Conservation (phyloP, 2,329 filamentous ascomycete species). For the Colletotrichum sp. region DNA sequence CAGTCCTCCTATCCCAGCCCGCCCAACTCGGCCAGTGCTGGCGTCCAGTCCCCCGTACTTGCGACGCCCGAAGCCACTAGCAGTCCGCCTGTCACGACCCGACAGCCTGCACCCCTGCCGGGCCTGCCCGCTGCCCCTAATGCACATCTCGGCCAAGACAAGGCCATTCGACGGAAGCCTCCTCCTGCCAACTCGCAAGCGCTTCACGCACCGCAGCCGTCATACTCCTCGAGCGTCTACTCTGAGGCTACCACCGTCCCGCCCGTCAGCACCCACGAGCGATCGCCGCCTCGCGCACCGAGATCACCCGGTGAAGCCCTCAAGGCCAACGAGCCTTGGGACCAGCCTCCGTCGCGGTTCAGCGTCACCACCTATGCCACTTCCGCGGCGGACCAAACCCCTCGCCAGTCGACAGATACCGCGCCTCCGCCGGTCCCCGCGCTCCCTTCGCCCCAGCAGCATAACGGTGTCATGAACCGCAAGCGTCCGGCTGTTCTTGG, state of each 20-base stretch:
- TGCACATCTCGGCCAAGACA: conserved; percentile 23
- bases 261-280: conserved; percentile 26
- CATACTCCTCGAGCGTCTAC: conserved; percentile 34
- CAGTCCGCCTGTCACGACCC: not conserved
- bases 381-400: conserved; percentile 45
- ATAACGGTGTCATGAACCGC: conserved; percentile 43
- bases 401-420: conserved; percentile 39
- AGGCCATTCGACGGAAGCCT: conserved; percentile 52
- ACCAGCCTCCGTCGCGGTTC: conserved; percentile 64
- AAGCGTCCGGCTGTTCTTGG: conserved; percentile 37
- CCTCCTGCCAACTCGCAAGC: conserved; percentile 32
- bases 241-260: conserved; percentile 24
- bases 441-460: conserved; percentile 38
- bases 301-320: not conserved
- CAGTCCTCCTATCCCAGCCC: conserved; percentile 35
- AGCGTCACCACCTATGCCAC: conserved; percentile 68
- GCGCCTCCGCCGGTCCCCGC: conserved; percentile 41
- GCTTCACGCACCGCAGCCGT: conserved; percentile 22
- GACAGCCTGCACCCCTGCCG: conserved; percentile 11
- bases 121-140: conserved; percentile 16
- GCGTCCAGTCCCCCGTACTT: conserved; percentile 19
- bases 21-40: conserved; percentile 29
- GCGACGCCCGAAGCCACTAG: conserved; percentile 18
- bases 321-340: conserved; percentile 42
- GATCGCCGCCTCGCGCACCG: not conserved